phyloP scores from a whole-genome alignment of 805 yeast genomes.

The Candida caryicola region DNA sequence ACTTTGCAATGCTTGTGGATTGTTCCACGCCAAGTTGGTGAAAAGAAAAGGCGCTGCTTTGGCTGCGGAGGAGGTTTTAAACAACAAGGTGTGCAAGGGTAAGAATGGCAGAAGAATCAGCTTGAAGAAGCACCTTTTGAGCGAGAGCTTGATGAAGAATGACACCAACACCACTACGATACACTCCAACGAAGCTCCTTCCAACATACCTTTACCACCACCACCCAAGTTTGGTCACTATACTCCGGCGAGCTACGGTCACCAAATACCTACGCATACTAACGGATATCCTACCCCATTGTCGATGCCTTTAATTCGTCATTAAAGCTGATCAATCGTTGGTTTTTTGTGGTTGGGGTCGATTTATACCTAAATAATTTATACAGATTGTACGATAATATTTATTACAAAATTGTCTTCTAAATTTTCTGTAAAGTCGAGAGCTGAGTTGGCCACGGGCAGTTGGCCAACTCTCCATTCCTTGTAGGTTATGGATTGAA shows the following conservation, averaged over 20 bases:
- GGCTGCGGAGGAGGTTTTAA: slow-evolving; percentile 36
- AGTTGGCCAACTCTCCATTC: too few relatives aligned
- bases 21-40: slow-evolving; percentile 40
- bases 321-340: too few relatives aligned
- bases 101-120: slow-evolving; percentile 42
- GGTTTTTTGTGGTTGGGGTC: too few relatives aligned
- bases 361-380: too few relatives aligned
- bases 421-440: too few relatives aligned
- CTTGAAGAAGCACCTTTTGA: slow-evolving; percentile 26
- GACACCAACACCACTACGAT: not conserved
- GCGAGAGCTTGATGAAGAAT: slow-evolving; percentile 11
- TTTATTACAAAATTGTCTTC: too few relatives aligned
- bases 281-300: slow-evolving; percentile 4
- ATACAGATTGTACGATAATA: not conserved
- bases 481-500: too few relatives aligned
- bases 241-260: slow-evolving; percentile 3
- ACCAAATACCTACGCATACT: slow-evolving; percentile 4
- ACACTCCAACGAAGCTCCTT: not conserved
- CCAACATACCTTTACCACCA: slow-evolving; percentile 5
- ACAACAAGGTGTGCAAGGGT: slow-evolving; percentile 42
- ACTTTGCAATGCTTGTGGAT: slow-evolving; percentile 43
- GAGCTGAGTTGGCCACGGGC: too few relatives aligned
- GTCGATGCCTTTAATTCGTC: slow-evolving; percentile 11
- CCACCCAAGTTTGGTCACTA: slow-evolving; percentile 2
- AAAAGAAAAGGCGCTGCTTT: slow-evolving; percentile 28